A percentile compares a stretch with the other conserved stretches of the same genome.
Evolutionary conservation across 495 filamentous ascomycete species (phyloP).

Genomic region (Hypomontagnella submonticulosa): DNA sequence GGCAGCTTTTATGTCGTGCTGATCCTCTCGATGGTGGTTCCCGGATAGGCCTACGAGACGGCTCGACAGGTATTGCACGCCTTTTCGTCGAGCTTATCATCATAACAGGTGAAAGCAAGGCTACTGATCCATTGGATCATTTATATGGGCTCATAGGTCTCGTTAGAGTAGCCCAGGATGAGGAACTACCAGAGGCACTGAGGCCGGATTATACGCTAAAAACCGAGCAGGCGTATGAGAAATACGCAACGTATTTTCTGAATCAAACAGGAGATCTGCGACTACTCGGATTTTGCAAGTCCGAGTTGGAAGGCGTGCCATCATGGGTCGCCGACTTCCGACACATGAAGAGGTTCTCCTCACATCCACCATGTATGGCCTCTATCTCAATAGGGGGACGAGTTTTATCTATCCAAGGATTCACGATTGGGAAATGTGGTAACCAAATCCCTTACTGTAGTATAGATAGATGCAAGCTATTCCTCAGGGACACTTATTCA

Average conservation of each 20-base stretch:
- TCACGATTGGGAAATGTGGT: no score
- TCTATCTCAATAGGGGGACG: no score
- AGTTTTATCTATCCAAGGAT: no score
- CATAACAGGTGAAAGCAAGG: neutral
- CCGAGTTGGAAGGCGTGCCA: neutral
- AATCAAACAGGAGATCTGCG: neutral
- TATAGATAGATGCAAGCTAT: no score
- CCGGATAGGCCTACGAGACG: neutral
- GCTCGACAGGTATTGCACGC: neutral
- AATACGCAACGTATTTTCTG: neutral
- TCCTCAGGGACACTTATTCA: no score
- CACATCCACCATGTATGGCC: no score
- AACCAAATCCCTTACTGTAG: no score
- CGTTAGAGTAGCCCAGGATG: no score
- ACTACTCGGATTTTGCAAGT: neutral
- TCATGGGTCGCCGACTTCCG: conserved; percentile 4
- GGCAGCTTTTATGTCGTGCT: neutral
- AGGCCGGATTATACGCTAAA: neutral
- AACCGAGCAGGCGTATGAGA: conserved; percentile 1
- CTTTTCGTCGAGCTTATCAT: neutral
- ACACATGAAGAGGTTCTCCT: no score
- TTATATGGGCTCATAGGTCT: conserved; percentile 2
- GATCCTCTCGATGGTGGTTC: neutral
- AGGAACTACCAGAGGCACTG: neutral
- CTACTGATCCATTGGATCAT: neutral